phyloP scores from a whole-genome alignment of 805 yeast species.

The Schwanniomyces occidentalis region DNA sequence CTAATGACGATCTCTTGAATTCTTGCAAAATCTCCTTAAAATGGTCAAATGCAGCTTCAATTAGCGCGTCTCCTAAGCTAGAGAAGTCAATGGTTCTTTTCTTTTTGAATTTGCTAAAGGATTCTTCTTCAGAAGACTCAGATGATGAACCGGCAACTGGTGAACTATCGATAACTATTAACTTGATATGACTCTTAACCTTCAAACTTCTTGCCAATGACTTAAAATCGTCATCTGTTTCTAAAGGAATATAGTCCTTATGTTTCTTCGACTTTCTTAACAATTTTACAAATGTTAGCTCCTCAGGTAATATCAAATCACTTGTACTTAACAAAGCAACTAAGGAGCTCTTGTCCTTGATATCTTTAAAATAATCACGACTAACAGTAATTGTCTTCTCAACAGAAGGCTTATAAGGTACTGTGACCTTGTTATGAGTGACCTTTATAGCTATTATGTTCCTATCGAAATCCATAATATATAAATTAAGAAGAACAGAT shows the following conservation, averaged over 20 bases:
- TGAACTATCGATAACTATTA: constrained; percentile 25
- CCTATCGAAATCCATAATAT: constrained; percentile 8
- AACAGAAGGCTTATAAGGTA: constrained; percentile 4
- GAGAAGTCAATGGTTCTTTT: constrained; percentile 19
- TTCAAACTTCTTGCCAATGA: constrained; percentile 46
- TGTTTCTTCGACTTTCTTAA: constrained; percentile 50
- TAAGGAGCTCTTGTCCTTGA: constrained; percentile 14
- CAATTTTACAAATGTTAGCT: constrained; percentile 11
- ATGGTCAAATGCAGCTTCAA: constrained; percentile 30
- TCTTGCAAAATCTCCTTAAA: constrained; percentile 18
- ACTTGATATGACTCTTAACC: constrained; percentile 46
- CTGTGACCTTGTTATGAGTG: constrained; percentile 8
- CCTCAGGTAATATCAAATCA: constrained; percentile 5
- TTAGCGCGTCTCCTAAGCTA: constrained; percentile 23
- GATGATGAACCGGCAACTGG: constrained; percentile 2
- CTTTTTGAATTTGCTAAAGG: neutral
- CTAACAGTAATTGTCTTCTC: constrained; percentile 14
- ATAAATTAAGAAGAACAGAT: neutral
- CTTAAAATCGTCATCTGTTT: constrained; percentile 39
- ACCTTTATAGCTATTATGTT: constrained; percentile 12
- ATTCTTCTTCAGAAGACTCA: neutral
- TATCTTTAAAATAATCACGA: constrained; percentile 10
- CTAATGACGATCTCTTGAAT: constrained; percentile 4
- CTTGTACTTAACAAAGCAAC: constrained; percentile 6
- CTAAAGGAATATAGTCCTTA: constrained; percentile 40